Evolutionary conservation across 208 protist genomes (phyloP).

Genomic region (Acanthamoeba castellanii): DNA sequence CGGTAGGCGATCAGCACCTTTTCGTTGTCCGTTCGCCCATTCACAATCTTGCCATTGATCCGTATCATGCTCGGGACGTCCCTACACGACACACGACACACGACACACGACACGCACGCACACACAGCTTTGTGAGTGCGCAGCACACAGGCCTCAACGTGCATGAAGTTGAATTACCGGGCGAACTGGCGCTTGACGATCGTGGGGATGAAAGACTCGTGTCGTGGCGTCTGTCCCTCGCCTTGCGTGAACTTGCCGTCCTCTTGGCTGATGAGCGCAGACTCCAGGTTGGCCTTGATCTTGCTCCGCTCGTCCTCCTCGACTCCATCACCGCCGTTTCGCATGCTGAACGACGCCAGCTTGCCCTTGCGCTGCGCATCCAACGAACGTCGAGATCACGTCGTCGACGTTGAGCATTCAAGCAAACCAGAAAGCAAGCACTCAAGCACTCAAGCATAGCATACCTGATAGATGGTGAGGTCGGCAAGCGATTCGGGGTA

Average conservation of each 20-base stretch:
- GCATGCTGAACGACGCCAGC: conserved; percentile 63
- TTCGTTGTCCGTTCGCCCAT: conserved; percentile 56
- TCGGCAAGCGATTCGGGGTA: conserved; percentile 50
- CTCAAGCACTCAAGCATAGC: too few relatives aligned
- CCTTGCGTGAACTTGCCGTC: conserved; percentile 26
- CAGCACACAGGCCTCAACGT: not conserved
- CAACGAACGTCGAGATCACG: not conserved
- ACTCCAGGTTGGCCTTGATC: conserved; percentile 42
- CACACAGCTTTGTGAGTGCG: not conserved
- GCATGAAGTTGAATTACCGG: not conserved
- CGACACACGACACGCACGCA: too few relatives aligned
- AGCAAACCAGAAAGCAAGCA: too few relatives aligned
- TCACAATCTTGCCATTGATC: conserved; percentile 53
- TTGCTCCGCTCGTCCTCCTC: conserved; percentile 9
- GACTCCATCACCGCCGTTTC: not conserved
- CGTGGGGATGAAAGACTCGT: conserved; percentile 47
- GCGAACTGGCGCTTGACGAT: conserved; percentile 59
- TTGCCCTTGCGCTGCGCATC: not conserved
- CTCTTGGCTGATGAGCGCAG: conserved; percentile 33
- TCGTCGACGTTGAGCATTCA: not conserved
- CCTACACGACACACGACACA: not conserved
- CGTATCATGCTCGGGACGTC: conserved; percentile 60
- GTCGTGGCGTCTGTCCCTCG: not conserved
- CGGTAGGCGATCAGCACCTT: conserved; percentile 48
- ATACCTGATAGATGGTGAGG: conserved; percentile 57